phyloP scores from a whole-genome alignment of 1,284 basidiomycete genomes.

The Cryptococcus sp. region DNA sequence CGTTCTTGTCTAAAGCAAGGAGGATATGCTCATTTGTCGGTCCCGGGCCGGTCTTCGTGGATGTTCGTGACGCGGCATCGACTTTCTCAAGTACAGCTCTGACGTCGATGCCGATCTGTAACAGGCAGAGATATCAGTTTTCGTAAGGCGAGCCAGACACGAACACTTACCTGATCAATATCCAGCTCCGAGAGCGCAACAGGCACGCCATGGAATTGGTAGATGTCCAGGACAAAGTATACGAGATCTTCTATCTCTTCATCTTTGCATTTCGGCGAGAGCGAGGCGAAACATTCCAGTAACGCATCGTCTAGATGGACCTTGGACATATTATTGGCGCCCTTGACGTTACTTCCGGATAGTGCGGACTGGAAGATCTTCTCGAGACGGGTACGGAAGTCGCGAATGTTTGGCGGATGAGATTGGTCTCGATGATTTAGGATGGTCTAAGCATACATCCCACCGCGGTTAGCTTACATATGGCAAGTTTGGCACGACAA shows the following conservation, averaged over 20 bases:
- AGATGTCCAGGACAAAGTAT: constrained; percentile 90
- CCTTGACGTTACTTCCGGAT: constrained; percentile 55
- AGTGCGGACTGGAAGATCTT: constrained; percentile 69
- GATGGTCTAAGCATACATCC: background rate
- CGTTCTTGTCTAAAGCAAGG: constrained; percentile 85
- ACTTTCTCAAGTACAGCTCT: constrained; percentile 68
- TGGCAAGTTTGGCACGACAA: background rate
- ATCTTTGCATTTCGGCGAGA: constrained; percentile 77
- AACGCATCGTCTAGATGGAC: constrained; percentile 66
- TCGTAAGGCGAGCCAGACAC: background rate
- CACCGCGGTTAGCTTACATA: background rate
- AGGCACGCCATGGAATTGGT: constrained; percentile 87
- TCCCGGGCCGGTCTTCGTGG: constrained; percentile 7
- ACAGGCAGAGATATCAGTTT: background rate
- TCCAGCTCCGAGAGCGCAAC: constrained; percentile 92
- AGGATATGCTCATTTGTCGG: constrained; percentile 66
- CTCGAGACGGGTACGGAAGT: constrained; percentile 68
- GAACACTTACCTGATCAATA: constrained; percentile 69
- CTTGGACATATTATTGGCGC: constrained; percentile 59
- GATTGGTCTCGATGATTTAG: constrained; percentile 70
- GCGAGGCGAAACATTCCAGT: constrained; percentile 80
- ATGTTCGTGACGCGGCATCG: constrained; percentile 39
- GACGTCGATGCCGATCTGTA: constrained; percentile 50
- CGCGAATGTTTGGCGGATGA: constrained; percentile 59
- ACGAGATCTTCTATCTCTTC: constrained; percentile 94